phyloP scores from a whole-genome alignment of 2,329 filamentous ascomycete genomes.

The Botrytis fabae region DNA sequence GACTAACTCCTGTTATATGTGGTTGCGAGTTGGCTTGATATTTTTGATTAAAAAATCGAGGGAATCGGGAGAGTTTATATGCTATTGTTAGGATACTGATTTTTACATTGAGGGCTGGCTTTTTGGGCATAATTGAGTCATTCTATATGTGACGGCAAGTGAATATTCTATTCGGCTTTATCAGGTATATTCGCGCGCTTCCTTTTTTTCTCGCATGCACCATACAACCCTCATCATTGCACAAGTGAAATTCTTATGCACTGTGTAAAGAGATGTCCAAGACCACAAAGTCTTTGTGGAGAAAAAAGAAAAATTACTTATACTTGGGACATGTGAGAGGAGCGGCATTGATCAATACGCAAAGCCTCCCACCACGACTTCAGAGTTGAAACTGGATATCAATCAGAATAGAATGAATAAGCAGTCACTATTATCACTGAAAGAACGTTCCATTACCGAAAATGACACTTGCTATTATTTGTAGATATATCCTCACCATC shows the following conservation, averaged over 20 bases:
- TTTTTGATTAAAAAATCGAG: background rate
- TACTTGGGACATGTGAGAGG: background rate
- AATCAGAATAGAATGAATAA: rapidly evolving
- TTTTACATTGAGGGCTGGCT: background rate
- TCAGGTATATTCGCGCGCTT: background rate
- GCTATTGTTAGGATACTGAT: too few relatives aligned
- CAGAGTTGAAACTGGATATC: background rate
- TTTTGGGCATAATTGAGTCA: background rate
- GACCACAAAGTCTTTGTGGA: background rate
- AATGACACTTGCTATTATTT: background rate
- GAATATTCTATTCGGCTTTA: rapidly evolving
- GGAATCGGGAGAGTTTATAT: background rate
- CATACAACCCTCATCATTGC: background rate
- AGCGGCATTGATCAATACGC: rapidly evolving
- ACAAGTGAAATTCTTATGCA: background rate
- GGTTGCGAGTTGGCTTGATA: background rate
- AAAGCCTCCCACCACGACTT: background rate
- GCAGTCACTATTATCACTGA: background rate
- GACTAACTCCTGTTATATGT: background rate
- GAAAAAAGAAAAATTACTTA: background rate
- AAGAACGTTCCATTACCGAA: too few relatives aligned
- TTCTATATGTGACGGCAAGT: rapidly evolving
- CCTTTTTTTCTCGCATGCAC: rapidly evolving
- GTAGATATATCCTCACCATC: background rate
- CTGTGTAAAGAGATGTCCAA: background rate